Evolutionary conservation across 441 rosid species (phyloP).

Genomic region (Corymbia calophylla): DNA sequence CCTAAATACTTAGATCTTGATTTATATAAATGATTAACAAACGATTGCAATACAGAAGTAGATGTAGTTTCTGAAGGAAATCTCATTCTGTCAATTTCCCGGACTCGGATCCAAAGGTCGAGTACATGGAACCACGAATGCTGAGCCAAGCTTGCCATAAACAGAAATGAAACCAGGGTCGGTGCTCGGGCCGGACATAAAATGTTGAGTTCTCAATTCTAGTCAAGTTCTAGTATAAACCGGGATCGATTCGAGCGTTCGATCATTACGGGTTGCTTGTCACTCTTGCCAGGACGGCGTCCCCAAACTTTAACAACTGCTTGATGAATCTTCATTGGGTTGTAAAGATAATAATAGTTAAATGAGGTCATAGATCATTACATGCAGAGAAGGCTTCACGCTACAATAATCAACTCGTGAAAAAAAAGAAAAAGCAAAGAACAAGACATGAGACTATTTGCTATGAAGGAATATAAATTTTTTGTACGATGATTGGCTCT

Average conservation of each 20-base stretch:
- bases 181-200: background rate
- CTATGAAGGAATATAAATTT: too few relatives aligned
- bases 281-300: too few relatives aligned
- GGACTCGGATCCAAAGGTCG: too few relatives aligned
- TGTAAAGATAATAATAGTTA: background rate
- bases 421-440: background rate
- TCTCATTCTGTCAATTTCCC: background rate
- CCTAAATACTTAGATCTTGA: background rate
- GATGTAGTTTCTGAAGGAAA: background rate
- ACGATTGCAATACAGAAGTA: background rate
- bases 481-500: too few relatives aligned
- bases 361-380: background rate
- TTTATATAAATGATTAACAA: background rate
- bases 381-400: background rate
- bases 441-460: background rate
- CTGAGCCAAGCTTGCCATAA: background rate
- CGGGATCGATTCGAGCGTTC: too few relatives aligned
- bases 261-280: too few relatives aligned
- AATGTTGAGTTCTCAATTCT: background rate
- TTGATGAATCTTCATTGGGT: background rate
- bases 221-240: background rate
- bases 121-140: background rate
- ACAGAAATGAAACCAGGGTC: background rate
- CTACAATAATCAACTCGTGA: background rate
- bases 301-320: background rate